Percentiles rank a stretch among this genome's conserved stretches.
Evolutionary conservation across 768 basidiomycete species (phyloP).

Genomic region (Pleurotus pulmonarius): DNA sequence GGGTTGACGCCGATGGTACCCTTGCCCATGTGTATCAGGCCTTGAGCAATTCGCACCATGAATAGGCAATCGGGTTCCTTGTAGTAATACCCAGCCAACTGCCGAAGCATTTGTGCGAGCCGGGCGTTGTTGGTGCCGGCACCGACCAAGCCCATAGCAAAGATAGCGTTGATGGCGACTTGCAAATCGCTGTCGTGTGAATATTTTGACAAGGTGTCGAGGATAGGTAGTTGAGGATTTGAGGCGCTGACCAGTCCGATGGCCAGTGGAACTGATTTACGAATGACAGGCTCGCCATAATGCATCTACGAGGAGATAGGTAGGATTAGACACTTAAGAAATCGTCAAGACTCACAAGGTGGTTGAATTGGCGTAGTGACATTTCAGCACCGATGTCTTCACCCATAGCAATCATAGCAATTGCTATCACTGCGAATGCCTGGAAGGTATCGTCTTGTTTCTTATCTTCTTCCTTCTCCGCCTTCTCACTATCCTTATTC

Average conservation of each 20-base stretch:
- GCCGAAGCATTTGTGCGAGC: conserved; percentile 94
- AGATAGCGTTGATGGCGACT: conserved; percentile 95
- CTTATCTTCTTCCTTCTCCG: conserved; percentile 36
- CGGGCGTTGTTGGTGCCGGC: conserved; percentile 99
- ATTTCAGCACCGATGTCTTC: conserved; percentile 98
- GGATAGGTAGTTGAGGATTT: conserved; percentile 89
- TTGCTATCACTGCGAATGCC: conserved; percentile 89
- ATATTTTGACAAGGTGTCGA: conserved; percentile 98
- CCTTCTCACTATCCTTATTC: conserved; percentile 58
- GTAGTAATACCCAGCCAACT: conserved; percentile 96
- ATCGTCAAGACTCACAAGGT: conserved; percentile 58
- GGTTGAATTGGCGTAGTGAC: conserved; percentile 96
- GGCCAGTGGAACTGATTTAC: conserved; percentile 91
- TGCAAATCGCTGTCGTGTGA: conserved; percentile 98
- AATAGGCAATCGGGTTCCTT: conserved; percentile 97
- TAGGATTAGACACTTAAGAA: not conserved
- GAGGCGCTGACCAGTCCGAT: conserved; percentile 93
- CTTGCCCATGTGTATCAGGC: conserved; percentile 99
- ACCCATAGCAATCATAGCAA: conserved; percentile 95
- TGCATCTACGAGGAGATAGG: conserved; percentile 74
- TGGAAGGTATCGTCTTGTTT: conserved; percentile 75
- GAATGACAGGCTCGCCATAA: conserved; percentile 91
- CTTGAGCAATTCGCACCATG: conserved; percentile 93
- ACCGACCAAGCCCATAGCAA: conserved; percentile 97
- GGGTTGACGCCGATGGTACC: conserved; percentile 96